Percentiles rank a stretch among this genome's conserved stretches.
Conservation (phyloP, 2,329 filamentous ascomycete genomes). For the Periconia sp. region DNA sequence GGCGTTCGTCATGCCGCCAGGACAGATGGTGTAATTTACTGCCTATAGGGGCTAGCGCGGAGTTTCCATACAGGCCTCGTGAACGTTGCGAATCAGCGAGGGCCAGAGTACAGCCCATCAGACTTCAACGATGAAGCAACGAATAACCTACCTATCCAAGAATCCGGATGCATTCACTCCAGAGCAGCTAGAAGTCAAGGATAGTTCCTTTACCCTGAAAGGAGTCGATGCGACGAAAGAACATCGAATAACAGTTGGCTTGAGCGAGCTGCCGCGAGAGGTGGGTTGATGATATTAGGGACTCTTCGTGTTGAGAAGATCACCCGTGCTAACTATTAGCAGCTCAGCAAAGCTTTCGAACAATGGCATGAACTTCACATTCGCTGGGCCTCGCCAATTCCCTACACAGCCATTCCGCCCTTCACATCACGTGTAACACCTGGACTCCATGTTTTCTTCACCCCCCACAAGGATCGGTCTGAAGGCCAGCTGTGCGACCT, state of each 20-base stretch:
- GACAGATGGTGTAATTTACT: conserved; percentile 1
- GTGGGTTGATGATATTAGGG: conserved; percentile 47
- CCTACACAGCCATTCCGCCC: conserved; percentile 68
- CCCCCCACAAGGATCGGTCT: conserved; percentile 56
- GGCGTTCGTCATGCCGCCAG: conserved; percentile 21
- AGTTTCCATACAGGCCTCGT: conserved; percentile 7
- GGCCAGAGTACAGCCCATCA: not conserved
- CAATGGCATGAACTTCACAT: conserved; percentile 76
- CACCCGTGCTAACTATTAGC: too few relatives aligned
- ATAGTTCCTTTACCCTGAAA: conserved; percentile 61
- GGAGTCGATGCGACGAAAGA: conserved; percentile 74
- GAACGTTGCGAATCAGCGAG: conserved; percentile 14
- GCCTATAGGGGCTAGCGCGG: conserved; percentile 6
- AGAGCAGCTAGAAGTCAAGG: conserved; percentile 63
- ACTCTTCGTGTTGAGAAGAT: too few relatives aligned
- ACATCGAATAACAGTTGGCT: conserved; percentile 75
- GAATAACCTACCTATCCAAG: conserved; percentile 77
- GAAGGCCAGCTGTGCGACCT: conserved; percentile 59
- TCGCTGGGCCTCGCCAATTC: conserved; percentile 71
- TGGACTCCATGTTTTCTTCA: conserved; percentile 82
- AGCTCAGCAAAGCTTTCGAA: conserved; percentile 67
- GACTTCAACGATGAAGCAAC: conserved; percentile 66
- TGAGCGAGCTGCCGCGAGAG: conserved; percentile 75
- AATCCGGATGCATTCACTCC: conserved; percentile 70
- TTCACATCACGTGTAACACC: conserved; percentile 77